A percentile compares a stretch with the other conserved stretches of the same genome.
Evolutionary conservation across 352 stramenopile genomes (phyloP).

Genomic region (Phytophthora europaea): DNA sequence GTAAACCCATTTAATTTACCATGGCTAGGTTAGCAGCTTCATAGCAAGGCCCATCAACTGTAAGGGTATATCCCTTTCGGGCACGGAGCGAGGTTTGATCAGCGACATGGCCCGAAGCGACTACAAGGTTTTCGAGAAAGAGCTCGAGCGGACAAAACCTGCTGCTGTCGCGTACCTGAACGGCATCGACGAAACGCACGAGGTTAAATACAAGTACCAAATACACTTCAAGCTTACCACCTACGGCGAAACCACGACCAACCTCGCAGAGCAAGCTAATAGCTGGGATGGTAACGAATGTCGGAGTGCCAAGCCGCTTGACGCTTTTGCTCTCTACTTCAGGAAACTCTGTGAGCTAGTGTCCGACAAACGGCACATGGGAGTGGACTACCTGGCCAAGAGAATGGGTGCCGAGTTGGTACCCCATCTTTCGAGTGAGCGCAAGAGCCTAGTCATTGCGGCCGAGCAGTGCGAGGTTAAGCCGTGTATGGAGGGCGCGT

Average conservation of each 20-base stretch:
- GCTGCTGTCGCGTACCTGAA: slow-evolving; percentile 14
- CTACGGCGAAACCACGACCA: slow-evolving; percentile 31
- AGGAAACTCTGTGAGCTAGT: slow-evolving; percentile 15
- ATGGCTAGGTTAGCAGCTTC: no score
- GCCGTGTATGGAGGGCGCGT: slow-evolving; percentile 8
- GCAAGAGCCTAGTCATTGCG: background rate
- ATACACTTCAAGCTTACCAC: slow-evolving; percentile 18
- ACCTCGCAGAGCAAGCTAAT: slow-evolving; percentile 35
- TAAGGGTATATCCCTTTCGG: background rate
- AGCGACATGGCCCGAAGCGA: slow-evolving; percentile 12
- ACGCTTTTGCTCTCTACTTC: slow-evolving; percentile 24
- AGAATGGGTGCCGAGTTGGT: background rate
- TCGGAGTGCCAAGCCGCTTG: slow-evolving; percentile 22
- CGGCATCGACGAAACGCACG: slow-evolving; percentile 19
- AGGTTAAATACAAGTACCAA: slow-evolving; percentile 35
- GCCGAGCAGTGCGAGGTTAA: background rate
- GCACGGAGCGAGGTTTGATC: background rate
- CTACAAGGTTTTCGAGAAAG: slow-evolving; percentile 1
- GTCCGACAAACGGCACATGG: background rate
- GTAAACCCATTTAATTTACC: no score
- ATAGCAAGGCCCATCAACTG: no score
- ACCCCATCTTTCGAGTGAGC: background rate
- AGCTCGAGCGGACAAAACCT: background rate
- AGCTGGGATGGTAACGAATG: slow-evolving; percentile 32
- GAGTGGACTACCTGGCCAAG: background rate